These are phyloP conservation scores for Ceratobasidium papillatum DNA, from an alignment of 1,284 basidiomycete species.

Conservation along the genomic window DNA sequence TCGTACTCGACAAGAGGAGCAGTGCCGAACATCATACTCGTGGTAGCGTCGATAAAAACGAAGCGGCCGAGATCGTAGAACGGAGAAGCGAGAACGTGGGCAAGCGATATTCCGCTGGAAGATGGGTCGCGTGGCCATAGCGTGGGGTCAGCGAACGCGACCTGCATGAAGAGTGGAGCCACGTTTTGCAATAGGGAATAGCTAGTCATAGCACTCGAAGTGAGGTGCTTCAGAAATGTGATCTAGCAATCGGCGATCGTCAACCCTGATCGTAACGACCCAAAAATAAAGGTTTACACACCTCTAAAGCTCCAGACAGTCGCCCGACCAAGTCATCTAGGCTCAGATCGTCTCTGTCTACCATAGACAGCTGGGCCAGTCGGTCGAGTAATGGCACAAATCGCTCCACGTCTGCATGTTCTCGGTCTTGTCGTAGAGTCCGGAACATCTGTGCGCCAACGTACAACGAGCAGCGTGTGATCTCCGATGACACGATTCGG, in stretches of 20 bases:
- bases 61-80: conserved; percentile 13
- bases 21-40: conserved; percentile 15
- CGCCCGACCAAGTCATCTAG: neutral
- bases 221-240: neutral
- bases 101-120: neutral
- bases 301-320: neutral
- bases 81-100: neutral
- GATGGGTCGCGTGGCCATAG: neutral
- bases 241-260: conserved; percentile 28
- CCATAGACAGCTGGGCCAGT: neutral
- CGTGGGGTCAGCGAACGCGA: conserved; percentile 1
- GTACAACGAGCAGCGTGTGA: conserved; percentile 21
- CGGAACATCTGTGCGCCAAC: conserved; percentile 16
- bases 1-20: conserved; percentile 29
- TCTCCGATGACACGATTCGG: neutral
- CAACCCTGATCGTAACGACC: no score
- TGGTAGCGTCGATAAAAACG: conserved; percentile 19
- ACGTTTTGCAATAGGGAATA: neutral
- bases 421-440: neutral
- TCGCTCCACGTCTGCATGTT: neutral
- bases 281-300: no score
- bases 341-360: neutral
- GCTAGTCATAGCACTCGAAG: neutral
- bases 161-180: conserved; percentile 2
- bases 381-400: conserved; percentile 9